Base-by-base conservation (phyloP, 495 filamentous ascomycete species). In the Xylaria nigripes region DNA sequence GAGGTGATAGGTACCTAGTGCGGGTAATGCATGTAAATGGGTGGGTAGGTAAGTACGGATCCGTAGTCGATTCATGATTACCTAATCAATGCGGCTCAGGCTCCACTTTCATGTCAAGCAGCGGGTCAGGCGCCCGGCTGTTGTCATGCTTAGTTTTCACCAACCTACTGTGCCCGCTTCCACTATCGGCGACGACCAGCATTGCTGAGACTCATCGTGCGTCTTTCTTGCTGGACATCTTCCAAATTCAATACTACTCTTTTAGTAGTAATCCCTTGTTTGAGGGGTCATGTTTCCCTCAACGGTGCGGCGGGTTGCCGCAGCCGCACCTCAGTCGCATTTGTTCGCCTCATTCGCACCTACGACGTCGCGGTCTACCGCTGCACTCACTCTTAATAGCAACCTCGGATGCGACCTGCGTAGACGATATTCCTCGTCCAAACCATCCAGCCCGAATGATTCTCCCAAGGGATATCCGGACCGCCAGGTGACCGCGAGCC, bases 371-470 rank as follows among this genome's bases (percentile, higher is more conserved):
- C 68, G 71, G 48, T 56, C 71, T 8, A 63, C 68, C 19, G 55
- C 66, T 42, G 55, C 60, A 47, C 61, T 71, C 58, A 45, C 63
- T 42, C 62, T 75, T 48, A 62, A 70, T 43, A 71, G 67, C 62
- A 67, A 63, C 50, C 60, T 65, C 12, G 71, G 57, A 36, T 36
- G 60, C 49, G 69, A 68, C 51, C 77, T 80, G 60, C 64, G 73
- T 62, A 46, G 64, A 16, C 70, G 78, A 24, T 75, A 72, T 56
- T 80, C 77, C n/a, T 81, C 77, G 9, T 81, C 77, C 7, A 81
- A 80, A 68, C 76, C 78, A 15, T 80, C 78, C 13, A 79, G 73
- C 50, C 72, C 77, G 12, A 74, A 76, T 30, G 72, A 76, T 57
- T 77, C 76, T 4, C 66, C 76, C 15, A 74, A 71, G 41, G 70